Percentiles rank a stretch among this genome's conserved stretches.
phyloP scores from a whole-genome alignment of 2,329 filamentous ascomycete genomes.

The Stagonosporopsis tanaceti region DNA sequence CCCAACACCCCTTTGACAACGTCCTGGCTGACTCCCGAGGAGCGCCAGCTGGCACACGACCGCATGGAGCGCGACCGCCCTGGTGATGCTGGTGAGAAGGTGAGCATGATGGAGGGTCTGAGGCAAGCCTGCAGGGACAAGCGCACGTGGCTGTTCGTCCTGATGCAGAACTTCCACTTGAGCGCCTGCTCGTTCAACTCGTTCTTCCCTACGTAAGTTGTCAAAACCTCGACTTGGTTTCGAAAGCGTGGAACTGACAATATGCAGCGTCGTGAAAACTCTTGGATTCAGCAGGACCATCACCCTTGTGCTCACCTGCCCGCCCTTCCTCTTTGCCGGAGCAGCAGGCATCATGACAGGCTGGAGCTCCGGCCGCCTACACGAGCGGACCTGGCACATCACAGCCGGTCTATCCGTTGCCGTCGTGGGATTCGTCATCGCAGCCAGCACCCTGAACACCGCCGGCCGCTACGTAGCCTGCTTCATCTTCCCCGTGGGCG shows the following conservation, averaged over 20 bases:
- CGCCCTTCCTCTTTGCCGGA: conserved; percentile 59
- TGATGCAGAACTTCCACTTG: conserved; percentile 44
- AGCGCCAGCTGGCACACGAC: conserved; percentile 52
- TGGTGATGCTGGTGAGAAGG: conserved; percentile 48
- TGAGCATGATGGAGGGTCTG: conserved; percentile 39
- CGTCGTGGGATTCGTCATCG: conserved; percentile 53
- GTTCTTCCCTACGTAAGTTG: conserved; percentile 43
- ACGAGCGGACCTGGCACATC: conserved; percentile 62
- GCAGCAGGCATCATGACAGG: conserved; percentile 57
- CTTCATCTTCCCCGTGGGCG: conserved; percentile 43
- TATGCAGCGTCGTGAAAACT: conserved; percentile 43
- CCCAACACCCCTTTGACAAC: conserved; percentile 49
- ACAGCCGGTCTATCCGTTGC: conserved; percentile 53
- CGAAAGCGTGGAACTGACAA: neutral
- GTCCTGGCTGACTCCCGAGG: conserved; percentile 55
- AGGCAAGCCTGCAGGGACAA: conserved; percentile 40
- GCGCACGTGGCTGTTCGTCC: conserved; percentile 42
- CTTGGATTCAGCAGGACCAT: conserved; percentile 48
- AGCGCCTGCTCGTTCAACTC: conserved; percentile 43
- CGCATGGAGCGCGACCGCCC: conserved; percentile 58
- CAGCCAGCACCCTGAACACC: conserved; percentile 38
- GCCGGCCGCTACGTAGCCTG: conserved; percentile 40
- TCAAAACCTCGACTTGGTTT: too few species aligned
- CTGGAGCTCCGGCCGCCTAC: conserved; percentile 59
- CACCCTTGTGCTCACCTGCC: conserved; percentile 52